Evolutionary conservation across 441 rosid species (phyloP).

Genomic region (Adansonia rubrostipa): DNA sequence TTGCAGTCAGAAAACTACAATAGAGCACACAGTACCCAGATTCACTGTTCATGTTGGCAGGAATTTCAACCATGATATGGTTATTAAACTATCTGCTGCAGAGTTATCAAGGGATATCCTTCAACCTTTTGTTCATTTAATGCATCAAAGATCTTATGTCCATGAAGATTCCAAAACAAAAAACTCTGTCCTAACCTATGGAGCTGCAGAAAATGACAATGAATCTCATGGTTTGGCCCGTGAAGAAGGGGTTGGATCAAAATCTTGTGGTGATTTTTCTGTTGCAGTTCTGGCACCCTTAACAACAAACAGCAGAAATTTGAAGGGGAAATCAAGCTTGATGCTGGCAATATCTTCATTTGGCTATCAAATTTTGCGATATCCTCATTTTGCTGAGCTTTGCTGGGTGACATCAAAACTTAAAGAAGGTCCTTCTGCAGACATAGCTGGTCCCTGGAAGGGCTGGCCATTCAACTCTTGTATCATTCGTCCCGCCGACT

Average conservation of each 20-base stretch:
- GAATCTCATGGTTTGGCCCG: conserved; percentile 32
- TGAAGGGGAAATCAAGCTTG: conserved; percentile 78
- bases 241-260: conserved; percentile 34
- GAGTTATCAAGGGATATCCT: conserved; percentile 69
- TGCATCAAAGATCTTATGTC: conserved; percentile 65
- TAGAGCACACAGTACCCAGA: conserved; percentile 60
- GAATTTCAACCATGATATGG: conserved; percentile 57
- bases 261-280: conserved; percentile 44
- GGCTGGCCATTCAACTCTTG: conserved; percentile 98
- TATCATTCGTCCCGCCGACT: conserved; percentile 65
- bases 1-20: conserved; percentile 43
- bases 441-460: conserved; percentile 83
- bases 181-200: conserved; percentile 34
- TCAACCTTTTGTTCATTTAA: conserved; percentile 65
- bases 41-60: conserved; percentile 62
- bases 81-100: conserved; percentile 63
- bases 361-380: conserved; percentile 87
- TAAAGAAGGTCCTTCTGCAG: conserved; percentile 88
- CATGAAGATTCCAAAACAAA: conserved; percentile 33
- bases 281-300: conserved; percentile 39
- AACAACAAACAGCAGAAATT: conserved; percentile 49
- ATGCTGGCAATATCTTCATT: conserved; percentile 71
- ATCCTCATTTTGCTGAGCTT: conserved; percentile 97
- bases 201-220: conserved; percentile 31
- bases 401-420: conserved; percentile 97